Percentiles rank a stretch among this genome's conserved stretches.
Conservation (phyloP, 495 filamentous ascomycete species). For the Lasiosphaeria miniovina region DNA sequence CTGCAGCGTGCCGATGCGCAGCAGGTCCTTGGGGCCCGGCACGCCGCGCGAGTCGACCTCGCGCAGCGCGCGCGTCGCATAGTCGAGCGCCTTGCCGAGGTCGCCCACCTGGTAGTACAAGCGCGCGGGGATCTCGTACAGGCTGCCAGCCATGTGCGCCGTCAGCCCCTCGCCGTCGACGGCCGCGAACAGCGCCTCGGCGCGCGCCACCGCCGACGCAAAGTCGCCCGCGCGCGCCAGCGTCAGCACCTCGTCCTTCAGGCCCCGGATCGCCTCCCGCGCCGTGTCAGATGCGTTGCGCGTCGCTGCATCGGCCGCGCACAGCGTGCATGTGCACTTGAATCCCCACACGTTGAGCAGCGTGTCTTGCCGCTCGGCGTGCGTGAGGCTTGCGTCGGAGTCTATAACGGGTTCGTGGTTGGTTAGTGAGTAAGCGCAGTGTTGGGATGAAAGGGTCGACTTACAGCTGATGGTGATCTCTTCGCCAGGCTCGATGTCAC, state of each 20-base stretch:
- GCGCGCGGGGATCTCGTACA: conserved; percentile 32
- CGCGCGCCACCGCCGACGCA: conserved; percentile 18
- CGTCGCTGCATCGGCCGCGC: conserved; percentile 15
- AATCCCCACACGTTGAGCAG: conserved; percentile 34
- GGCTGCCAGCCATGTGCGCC: conserved; percentile 25
- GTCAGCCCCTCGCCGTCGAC: conserved; percentile 28
- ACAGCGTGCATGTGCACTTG: conserved; percentile 32
- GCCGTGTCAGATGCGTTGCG: conserved; percentile 24
- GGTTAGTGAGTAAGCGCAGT: too few species aligned
- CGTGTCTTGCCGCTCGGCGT: conserved; percentile 27
- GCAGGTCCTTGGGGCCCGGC: conserved; percentile 33
- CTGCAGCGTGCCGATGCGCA: conserved; percentile 13
- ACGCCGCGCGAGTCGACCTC: conserved; percentile 24
- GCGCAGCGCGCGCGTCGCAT: conserved; percentile 19
- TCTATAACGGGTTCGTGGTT: conserved; percentile 18
- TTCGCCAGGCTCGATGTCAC: conserved; percentile 36
- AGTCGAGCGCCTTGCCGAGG: conserved; percentile 27
- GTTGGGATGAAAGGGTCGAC: conserved; percentile 1
- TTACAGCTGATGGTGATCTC: conserved; percentile 40
- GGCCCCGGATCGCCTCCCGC: conserved; percentile 18
- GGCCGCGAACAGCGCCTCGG: conserved; percentile 24
- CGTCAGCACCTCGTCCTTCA: conserved; percentile 25
- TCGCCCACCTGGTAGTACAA: conserved; percentile 33
- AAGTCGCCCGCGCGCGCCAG: conserved; percentile 28
- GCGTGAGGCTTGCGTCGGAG: conserved; percentile 24